Percentiles rank a stretch among this genome's conserved stretches.
Evolutionary conservation across 208 protist species (phyloP).

Genomic region (Acanthamoeba triangularis): DNA sequence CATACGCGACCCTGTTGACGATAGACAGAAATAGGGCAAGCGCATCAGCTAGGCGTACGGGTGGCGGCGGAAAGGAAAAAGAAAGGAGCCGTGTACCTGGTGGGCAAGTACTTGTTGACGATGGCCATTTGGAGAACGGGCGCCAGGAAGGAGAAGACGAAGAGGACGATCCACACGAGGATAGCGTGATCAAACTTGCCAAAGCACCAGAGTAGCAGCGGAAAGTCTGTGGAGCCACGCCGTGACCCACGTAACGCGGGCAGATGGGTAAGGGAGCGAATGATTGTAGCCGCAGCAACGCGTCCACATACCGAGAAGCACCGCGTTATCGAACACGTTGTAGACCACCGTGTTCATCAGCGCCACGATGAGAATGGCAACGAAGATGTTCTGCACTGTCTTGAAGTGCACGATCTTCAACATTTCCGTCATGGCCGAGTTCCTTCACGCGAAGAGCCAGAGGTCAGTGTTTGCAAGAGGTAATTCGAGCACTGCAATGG

Average conservation of each 20-base stretch:
- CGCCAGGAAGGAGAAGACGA: conserved; percentile 63
- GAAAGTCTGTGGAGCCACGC: conserved; percentile 41
- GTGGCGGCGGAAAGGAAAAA: background rate
- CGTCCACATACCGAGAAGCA: conserved; percentile 52
- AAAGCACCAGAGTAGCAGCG: conserved; percentile 63
- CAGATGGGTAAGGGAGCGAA: too few relatives aligned
- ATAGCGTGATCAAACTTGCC: conserved; percentile 68
- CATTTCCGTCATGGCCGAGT: conserved; percentile 73
- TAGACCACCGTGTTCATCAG: conserved; percentile 57
- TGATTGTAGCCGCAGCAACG: too few relatives aligned
- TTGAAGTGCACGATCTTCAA: conserved; percentile 77
- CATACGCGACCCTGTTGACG: background rate
- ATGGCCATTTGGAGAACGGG: conserved; percentile 56
- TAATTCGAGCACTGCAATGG: background rate
- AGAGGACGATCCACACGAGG: conserved; percentile 29
- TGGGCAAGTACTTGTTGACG: conserved; percentile 45
- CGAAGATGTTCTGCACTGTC: conserved; percentile 73
- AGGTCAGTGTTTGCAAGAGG: too few relatives aligned
- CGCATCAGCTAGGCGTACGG: background rate
- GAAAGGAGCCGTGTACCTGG: background rate
- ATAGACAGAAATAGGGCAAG: background rate
- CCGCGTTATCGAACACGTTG: conserved; percentile 26
- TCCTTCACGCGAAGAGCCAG: background rate
- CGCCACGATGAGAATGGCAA: conserved; percentile 39
- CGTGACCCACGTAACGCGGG: too few relatives aligned